phyloP scores from a whole-genome alignment of 306 rosid species.

The Castanopsis chinensis region DNA sequence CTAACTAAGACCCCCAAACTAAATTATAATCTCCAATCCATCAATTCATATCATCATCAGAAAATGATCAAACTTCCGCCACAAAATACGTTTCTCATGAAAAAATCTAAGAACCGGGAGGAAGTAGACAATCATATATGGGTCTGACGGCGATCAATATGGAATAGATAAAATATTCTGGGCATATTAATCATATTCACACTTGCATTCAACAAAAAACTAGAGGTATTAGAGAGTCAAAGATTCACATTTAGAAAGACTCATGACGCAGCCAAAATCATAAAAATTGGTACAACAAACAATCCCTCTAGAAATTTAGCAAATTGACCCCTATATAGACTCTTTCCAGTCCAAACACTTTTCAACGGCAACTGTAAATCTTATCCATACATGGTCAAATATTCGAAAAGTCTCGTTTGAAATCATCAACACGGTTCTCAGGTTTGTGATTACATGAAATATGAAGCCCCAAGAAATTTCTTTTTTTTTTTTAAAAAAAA shows the following conservation, averaged over 20 bases:
- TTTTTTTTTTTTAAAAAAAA: too few species aligned
- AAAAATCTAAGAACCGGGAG: neutral
- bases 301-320: neutral
- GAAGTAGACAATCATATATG: neutral
- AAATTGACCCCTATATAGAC: conserved; percentile 11
- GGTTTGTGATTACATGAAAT: neutral
- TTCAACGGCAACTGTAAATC: neutral
- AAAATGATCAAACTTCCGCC: neutral
- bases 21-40: neutral
- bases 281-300: neutral
- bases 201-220: neutral
- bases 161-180: neutral
- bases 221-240: neutral
- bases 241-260: neutral
- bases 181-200: neutral
- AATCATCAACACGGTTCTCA: conserved; percentile 1
- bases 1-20: conserved; percentile 6
- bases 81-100: too few species aligned
- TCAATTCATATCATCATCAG: neutral
- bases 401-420: conserved; percentile 36
- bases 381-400: conserved; percentile 35
- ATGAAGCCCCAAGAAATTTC: too few species aligned
- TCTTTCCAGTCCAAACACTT: conserved; percentile 9
- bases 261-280: neutral
- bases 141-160: neutral